Evolutionary conservation across 352 stramenopile genomes (phyloP).

Genomic region (Phytopythium ostracodes): DNA sequence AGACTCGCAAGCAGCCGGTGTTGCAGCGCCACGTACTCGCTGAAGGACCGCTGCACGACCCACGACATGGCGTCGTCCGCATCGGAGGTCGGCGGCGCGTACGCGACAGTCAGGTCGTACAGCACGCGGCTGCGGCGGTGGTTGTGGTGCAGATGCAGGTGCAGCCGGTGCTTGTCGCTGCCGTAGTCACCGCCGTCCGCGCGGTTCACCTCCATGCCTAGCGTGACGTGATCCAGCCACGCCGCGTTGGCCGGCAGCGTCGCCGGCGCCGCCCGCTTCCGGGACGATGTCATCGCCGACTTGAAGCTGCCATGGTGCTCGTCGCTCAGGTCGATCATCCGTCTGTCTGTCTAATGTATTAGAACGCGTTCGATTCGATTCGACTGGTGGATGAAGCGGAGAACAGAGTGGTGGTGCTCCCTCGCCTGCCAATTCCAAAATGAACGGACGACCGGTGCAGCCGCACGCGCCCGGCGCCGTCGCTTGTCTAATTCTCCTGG

Average conservation of each 20-base stretch:
- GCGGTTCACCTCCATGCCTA: constrained; percentile 19
- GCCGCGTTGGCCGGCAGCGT: constrained; percentile 25
- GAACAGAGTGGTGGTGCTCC: too few relatives aligned
- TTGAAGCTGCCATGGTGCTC: not conserved
- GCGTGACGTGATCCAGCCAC: constrained; percentile 30
- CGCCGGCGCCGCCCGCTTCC: constrained; percentile 24
- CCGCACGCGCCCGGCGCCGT: not conserved
- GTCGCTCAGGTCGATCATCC: constrained; percentile 1
- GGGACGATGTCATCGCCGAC: not conserved
- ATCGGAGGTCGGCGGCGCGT: constrained; percentile 9
- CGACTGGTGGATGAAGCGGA: too few relatives aligned
- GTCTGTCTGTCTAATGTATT: too few relatives aligned
- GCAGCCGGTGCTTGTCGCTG: constrained; percentile 1
- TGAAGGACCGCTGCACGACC: constrained; percentile 27
- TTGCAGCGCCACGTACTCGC: constrained; percentile 45
- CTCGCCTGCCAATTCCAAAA: constrained; percentile 1
- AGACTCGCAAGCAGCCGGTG: constrained; percentile 18
- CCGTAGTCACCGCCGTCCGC: constrained; percentile 6
- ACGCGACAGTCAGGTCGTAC: constrained; percentile 26
- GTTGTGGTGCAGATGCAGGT: constrained; percentile 8
- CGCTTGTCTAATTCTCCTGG: not conserved
- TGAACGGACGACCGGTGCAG: not conserved
- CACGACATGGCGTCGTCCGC: constrained; percentile 13
- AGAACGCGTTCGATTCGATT: too few relatives aligned
- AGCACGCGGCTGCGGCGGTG: constrained; percentile 22